Base-by-base conservation (phyloP, 2,329 filamentous ascomycete genomes). In the Hirsutella thompsonii region DNA sequence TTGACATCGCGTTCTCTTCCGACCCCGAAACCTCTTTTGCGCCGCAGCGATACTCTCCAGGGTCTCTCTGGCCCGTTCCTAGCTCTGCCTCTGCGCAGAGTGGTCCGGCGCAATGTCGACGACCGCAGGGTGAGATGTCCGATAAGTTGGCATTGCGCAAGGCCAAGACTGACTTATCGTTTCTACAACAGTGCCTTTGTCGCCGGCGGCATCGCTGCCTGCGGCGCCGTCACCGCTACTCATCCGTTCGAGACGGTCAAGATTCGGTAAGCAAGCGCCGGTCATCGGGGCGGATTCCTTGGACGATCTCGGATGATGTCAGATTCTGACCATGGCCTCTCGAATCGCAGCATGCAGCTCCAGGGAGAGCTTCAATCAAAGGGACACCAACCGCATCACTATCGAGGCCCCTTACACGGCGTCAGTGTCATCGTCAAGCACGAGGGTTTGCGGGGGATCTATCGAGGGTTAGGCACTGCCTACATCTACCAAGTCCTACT, bases 231-330 rank as follows among this genome's bases (percentile, higher is more conserved):
- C 43, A 96, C 90, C 33, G 89, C 93, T 49, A 96, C 92, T 39
- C 92, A 98, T 64, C 89, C 89, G 43, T 96, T 96, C 67, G 92
- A 98, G 67, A 96, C 90, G 11, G 88, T 98, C 60, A 98, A 98
- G 76, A 96, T 96, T 59, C 84, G 89, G 83, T 89, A 70, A 58
- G 71, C 51, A 57, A 16, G 28, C 21, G 39, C 44, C 16, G 13
- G 19, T 33, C 30, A 4, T 6, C 10, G n/a, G 5, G 11, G 8
- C 30, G 5, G 30, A 33, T n/a, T 36, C 16, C n/a, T n/a, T n/a
- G n/a, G n/a, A n/a, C n/a, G n/a, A n/a, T n/a, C n/a, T n/a, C n/a
- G n/a, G n/a, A n/a, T n/a, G n/a, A n/a, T n/a, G n/a, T 32, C 39
- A 41, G 39, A 36, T 13, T 23, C 33, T 41, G 23, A 35, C 23